These are phyloP conservation scores for Mortierella sp. DNA, from an alignment of 371 early-diverging fungal genomes.

Conservation along the genomic window DNA sequence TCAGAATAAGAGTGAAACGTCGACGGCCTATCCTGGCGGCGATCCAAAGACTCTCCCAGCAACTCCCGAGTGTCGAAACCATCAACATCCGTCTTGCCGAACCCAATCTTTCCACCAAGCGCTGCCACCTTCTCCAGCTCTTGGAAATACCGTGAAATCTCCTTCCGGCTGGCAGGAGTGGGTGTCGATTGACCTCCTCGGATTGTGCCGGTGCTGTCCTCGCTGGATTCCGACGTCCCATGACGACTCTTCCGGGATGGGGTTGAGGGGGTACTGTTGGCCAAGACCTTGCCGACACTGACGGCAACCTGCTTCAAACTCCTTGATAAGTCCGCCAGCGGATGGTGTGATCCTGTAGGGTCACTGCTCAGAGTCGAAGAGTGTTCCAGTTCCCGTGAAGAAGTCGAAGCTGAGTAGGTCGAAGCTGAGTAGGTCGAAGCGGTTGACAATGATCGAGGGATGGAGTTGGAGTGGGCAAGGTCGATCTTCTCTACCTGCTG, in stretches of 20 bases:
- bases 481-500: constrained; percentile 49
- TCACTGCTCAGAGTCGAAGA: background rate
- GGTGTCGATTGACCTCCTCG: constrained; percentile 3
- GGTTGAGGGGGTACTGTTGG: constrained; percentile 16
- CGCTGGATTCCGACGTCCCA: background rate
- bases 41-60: constrained; percentile 5
- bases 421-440: background rate
- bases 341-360: constrained; percentile 6
- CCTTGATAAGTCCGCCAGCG: constrained; percentile 36
- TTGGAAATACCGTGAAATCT: constrained; percentile 44
- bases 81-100: constrained; percentile 15
- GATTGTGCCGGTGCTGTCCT: background rate
- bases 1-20: background rate
- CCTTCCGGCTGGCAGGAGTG: constrained; percentile 24
- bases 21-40: background rate
- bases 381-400: background rate
- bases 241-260: background rate
- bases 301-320: constrained; percentile 52
- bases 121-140: constrained; percentile 53
- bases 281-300: constrained; percentile 48
- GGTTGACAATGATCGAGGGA: background rate
- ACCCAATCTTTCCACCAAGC: constrained; percentile 37
- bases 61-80: background rate
- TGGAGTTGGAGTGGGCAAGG: constrained; percentile 13
- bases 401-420: background rate